Base-by-base conservation (phyloP, 2,329 filamentous ascomycete genomes). In the Fusarium acutatum region DNA sequence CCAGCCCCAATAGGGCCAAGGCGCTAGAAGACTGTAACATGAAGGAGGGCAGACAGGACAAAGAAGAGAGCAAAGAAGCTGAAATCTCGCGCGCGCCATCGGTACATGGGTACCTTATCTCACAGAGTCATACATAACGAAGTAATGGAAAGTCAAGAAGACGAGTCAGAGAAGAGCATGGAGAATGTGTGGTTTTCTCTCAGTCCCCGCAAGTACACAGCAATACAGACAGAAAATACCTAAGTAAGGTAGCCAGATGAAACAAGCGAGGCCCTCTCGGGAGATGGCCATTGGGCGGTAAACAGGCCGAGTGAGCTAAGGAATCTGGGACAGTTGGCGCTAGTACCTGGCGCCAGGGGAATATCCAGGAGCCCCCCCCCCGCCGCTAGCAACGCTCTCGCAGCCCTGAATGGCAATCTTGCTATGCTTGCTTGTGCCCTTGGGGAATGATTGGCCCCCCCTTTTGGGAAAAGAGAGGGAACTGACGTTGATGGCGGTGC, bases 401-500 rank as follows among this genome's bases (percentile, higher is more conserved):
- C 35, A 60, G 63, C 63, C 40, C 54, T 72, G 54, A 72, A 68
- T 71, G 58, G 59, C 60, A 68, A 63, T 50, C 60, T 67, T 63
- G 28, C 28, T 61, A 28, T 22, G 28, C 40, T 62, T 43, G 32
- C 26, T 28, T 37, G 28, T 20, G 35, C 32, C 26, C 20, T 56
- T 26, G 24, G 52, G n/a, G 18, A 22, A 35, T 74, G 71, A 73
- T 74, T 73, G 71, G 71, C 38, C 71, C 71, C 71, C 71, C 71
- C 68, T 74, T 73, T 71, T 59, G 22, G 52, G 70, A 30, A 40
- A 43, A 53, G 34, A 37, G 26, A 59, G 43, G 28, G 26, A 60
- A 52, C 49, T 26, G 38, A 73, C 52, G 53, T 71, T 72, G 47
- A 67, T 62, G 65, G 60, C 57, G 30, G 47, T 54, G 61, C 57